A percentile compares a stretch with the other conserved stretches of the same genome.
Conservation (phyloP, 2,329 filamentous ascomycete species). For the Chaetomium sp. region DNA sequence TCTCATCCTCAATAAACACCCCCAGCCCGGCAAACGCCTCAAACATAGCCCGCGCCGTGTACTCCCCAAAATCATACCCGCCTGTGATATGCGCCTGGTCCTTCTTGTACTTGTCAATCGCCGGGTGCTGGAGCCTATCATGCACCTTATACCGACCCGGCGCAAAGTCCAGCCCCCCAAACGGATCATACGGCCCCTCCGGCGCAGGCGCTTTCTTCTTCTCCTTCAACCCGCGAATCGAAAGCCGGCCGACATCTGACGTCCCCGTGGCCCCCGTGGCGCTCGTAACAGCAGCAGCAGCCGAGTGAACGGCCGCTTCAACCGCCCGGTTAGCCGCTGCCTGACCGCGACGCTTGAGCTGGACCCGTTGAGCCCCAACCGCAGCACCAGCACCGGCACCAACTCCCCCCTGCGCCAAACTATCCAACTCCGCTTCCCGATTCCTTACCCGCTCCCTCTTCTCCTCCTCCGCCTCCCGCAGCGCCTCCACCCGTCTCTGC, state of each 20-base stretch:
- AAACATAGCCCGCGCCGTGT: constrained; percentile 71
- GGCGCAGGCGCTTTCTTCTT: constrained; percentile 36
- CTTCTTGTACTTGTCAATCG: constrained; percentile 45
- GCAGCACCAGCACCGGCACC: constrained; percentile 36
- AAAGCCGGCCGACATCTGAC: constrained; percentile 34
- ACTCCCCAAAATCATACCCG: constrained; percentile 78
- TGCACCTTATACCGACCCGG: constrained; percentile 65
- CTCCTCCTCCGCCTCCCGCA: constrained; percentile 65
- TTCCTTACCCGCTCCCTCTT: constrained; percentile 56
- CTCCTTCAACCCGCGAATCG: constrained; percentile 76
- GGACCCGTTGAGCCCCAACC: constrained; percentile 44
- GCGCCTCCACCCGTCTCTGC: constrained; percentile 55
- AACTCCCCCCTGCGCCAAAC: constrained; percentile 54
- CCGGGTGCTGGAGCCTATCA: constrained; percentile 63
- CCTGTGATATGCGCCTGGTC: constrained; percentile 65
- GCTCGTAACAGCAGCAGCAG: constrained; percentile 27
- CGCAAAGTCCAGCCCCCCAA: constrained; percentile 65
- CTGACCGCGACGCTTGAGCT: constrained; percentile 68
- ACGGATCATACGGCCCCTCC: constrained; percentile 80
- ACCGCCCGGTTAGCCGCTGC: constrained; percentile 28
- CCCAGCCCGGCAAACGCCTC: constrained; percentile 87
- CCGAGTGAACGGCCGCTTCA: constrained; percentile 26
- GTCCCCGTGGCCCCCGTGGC: constrained; percentile 26
- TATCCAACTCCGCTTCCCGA: constrained; percentile 62
- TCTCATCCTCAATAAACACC: constrained; percentile 79